These are phyloP conservation scores for Alternaria conjuncta DNA, from an alignment of 2,329 filamentous ascomycete genomes.

Conservation along the genomic window DNA sequence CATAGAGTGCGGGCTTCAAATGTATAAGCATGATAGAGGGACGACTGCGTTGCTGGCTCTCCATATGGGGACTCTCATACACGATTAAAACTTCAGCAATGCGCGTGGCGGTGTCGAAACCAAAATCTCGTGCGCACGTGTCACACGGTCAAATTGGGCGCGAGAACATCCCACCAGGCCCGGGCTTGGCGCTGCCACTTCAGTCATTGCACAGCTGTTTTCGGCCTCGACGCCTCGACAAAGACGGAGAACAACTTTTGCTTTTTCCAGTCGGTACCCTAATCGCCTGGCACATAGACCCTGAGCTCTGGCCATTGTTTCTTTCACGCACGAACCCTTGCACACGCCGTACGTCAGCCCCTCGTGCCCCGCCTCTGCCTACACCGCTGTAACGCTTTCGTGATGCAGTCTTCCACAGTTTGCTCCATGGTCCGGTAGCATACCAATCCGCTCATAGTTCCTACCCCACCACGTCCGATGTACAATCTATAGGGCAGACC, in stretches of 20 bases:
- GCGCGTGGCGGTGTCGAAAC: neutral
- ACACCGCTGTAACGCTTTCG: conserved; percentile 46
- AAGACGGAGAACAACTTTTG: conserved; percentile 12
- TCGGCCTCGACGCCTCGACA: conserved; percentile 22
- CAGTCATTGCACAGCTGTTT: conserved; percentile 21
- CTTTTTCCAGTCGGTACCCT: neutral
- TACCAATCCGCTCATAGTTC: conserved; percentile 19
- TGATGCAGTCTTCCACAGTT: conserved; percentile 39
- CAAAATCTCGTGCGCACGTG: conserved; percentile 26
- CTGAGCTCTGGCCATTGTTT: neutral
- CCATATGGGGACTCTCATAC: neutral
- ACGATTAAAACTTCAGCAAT: neutral
- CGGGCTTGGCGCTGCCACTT: conserved; percentile 22
- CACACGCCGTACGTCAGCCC: conserved; percentile 30
- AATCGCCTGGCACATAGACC: neutral
- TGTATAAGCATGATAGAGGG: neutral
- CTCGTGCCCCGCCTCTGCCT: conserved; percentile 38
- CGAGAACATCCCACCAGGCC: conserved; percentile 23
- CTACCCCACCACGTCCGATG: conserved; percentile 27
- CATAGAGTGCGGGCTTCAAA: neutral
- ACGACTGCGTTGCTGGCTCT: neutral
- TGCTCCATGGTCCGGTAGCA: conserved; percentile 47
- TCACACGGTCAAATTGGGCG: conserved; percentile 24
- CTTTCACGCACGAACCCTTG: conserved; percentile 18
- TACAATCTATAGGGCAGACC: conserved; percentile 21